phyloP scores from a whole-genome alignment of 441 rosid species.

The Gossypium laxum region DNA sequence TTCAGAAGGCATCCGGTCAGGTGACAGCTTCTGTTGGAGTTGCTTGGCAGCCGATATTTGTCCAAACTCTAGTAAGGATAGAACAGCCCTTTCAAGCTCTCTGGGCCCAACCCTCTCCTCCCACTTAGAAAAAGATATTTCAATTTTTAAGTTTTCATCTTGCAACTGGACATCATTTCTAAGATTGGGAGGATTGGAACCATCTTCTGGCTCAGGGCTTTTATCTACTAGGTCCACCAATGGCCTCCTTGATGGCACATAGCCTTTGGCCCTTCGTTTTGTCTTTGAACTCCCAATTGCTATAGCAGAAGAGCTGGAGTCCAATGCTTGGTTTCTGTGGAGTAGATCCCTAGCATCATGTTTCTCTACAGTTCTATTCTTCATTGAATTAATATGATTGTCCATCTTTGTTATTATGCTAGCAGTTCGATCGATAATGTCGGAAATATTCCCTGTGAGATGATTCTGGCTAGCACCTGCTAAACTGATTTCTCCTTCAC shows the following conservation, averaged over 20 bases:
- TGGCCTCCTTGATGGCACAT: conserved; percentile 49
- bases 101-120: conserved; percentile 83
- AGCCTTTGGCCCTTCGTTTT: conserved; percentile 77
- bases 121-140: conserved; percentile 79
- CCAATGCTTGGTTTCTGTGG: conserved; percentile 51
- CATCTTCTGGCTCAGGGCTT: conserved; percentile 53
- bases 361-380: conserved; percentile 49
- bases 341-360: conserved; percentile 49
- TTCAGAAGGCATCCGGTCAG: conserved; percentile 64
- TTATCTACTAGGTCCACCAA: conserved; percentile 51
- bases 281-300: conserved; percentile 47
- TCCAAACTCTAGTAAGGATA: conserved; percentile 87
- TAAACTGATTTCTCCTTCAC: conserved; percentile 49
- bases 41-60: conserved; percentile 93
- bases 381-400: conserved; percentile 65
- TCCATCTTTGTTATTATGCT: conserved; percentile 83
- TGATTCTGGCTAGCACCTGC: conserved; percentile 35
- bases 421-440: conserved; percentile 80
- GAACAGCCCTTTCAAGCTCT: conserved; percentile 90
- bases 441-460: conserved; percentile 40
- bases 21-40: conserved; percentile 87
- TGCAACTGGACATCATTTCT: conserved; percentile 52
- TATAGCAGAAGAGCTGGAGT: conserved; percentile 34
- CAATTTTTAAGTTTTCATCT: conserved; percentile 60
- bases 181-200: conserved; percentile 27